Evolutionary conservation across 768 basidiomycete genomes (phyloP).

Genomic region (Nidularia sp.): DNA sequence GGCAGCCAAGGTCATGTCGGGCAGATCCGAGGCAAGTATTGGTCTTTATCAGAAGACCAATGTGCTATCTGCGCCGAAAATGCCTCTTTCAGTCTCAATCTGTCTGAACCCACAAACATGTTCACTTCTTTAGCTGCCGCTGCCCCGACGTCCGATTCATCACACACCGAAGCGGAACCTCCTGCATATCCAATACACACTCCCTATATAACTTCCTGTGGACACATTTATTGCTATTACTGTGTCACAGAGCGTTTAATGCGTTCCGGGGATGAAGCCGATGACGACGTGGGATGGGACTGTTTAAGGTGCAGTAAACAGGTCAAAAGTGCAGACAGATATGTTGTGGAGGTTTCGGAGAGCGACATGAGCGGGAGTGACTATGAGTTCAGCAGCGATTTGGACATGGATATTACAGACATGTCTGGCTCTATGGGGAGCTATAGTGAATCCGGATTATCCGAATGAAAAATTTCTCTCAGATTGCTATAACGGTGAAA

Average conservation of each 20-base stretch:
- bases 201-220: conserved; percentile 81
- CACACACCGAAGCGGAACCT: conserved; percentile 32
- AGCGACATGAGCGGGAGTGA: conserved; percentile 44
- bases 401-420: conserved; percentile 45
- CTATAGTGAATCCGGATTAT: conserved; percentile 43
- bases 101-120: conserved; percentile 48
- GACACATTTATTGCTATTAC: conserved; percentile 89
- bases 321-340: conserved; percentile 64
- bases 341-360: conserved; percentile 37
- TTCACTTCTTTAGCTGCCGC: conserved; percentile 33
- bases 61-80: conserved; percentile 91
- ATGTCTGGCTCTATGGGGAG: conserved; percentile 54
- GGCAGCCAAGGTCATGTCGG: conserved; percentile 4
- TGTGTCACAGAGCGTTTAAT: conserved; percentile 86
- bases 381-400: conserved; percentile 56
- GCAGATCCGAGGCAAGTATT: conserved; percentile 56
- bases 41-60: conserved; percentile 63
- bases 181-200: conserved; percentile 68
- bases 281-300: conserved; percentile 61
- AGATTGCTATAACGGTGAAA: too few relatives aligned
- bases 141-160: conserved; percentile 14
- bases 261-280: conserved; percentile 63
- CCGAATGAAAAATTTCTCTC: conserved; percentile 22
- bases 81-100: conserved; percentile 55
- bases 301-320: conserved; percentile 76